Conservation (phyloP, 2,329 filamentous ascomycete species). For the Colletotrichum destructivum region DNA sequence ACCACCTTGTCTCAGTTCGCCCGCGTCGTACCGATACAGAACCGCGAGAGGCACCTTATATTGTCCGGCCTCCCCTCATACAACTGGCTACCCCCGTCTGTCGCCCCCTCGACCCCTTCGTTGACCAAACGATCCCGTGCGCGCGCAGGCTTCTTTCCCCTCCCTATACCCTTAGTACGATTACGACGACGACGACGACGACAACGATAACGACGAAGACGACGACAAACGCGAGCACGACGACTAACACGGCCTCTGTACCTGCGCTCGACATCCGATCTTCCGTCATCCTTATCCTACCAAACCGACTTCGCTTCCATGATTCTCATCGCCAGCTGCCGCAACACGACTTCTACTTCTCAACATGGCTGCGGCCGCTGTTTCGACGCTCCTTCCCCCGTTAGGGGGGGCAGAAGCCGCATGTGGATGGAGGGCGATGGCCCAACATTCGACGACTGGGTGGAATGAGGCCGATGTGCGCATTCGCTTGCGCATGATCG, state of each 20-base stretch:
- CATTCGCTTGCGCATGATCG: constrained; percentile 49
- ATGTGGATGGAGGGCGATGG: constrained; percentile 54
- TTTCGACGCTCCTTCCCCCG: constrained; percentile 58
- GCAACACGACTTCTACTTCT: constrained; percentile 61
- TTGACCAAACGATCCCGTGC: neutral
- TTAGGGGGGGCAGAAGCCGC: constrained; percentile 59
- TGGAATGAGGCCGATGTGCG: constrained; percentile 52
- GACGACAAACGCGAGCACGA: constrained; percentile 29
- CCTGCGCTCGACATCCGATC: constrained; percentile 4
- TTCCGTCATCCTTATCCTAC: constrained; percentile 37
- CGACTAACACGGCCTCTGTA: neutral
- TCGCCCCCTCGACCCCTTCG: constrained; percentile 8
- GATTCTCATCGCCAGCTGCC: constrained; percentile 61
- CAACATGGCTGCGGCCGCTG: constrained; percentile 69
- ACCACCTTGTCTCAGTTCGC: constrained; percentile 28
- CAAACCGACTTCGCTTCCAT: constrained; percentile 62
- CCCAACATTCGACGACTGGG: constrained; percentile 53
- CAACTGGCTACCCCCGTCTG: neutral
- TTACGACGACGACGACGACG: constrained; percentile 7
- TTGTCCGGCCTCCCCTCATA: neutral
- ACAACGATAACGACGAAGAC: constrained; percentile 9
- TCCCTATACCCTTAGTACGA: constrained; percentile 27
- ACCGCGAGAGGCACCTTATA: constrained; percentile 5
- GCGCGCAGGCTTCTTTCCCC: constrained; percentile 16
- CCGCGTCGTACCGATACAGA: constrained; percentile 3